Evolutionary conservation across 306 rosid species (phyloP).

Genomic region (Mimosa pudica): DNA sequence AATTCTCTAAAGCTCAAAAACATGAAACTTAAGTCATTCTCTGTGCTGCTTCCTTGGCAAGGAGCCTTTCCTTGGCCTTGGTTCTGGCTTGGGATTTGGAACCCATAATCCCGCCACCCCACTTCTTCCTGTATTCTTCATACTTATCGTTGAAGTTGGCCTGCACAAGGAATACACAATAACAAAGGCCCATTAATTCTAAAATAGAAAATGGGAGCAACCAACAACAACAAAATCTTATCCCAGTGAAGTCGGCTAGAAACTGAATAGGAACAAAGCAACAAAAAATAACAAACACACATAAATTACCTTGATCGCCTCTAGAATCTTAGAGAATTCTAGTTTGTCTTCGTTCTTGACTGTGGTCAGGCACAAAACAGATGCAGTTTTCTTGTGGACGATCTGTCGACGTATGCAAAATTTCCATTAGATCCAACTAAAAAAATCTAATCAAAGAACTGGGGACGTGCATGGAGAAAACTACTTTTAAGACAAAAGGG

Average conservation of each 20-base stretch:
- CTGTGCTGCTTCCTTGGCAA: conserved; percentile 86
- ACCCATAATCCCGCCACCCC: conserved; percentile 94
- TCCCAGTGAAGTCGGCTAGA: no score
- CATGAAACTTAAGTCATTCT: conserved; percentile 49
- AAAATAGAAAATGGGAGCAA: background rate
- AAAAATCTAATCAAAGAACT: background rate
- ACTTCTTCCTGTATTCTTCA: conserved; percentile 74
- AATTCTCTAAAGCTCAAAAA: conserved; percentile 12
- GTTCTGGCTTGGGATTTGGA: conserved; percentile 82
- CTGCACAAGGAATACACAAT: conserved; percentile 35
- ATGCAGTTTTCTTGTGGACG: conserved; percentile 75
- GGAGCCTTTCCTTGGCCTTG: conserved; percentile 64
- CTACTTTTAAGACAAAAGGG: background rate
- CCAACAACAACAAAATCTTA: background rate
- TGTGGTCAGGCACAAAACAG: conserved; percentile 73
- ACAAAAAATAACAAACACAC: background rate
- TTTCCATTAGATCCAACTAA: background rate
- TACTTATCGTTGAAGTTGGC: conserved; percentile 82
- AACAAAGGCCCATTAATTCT: background rate
- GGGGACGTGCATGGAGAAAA: background rate
- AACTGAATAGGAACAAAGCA: no score
- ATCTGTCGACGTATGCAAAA: conserved; percentile 39
- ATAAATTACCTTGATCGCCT: conserved; percentile 68
- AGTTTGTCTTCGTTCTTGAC: conserved; percentile 85
- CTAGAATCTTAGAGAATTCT: conserved; percentile 70